These are phyloP conservation scores for Emericellopsis atlantica DNA, from an alignment of 2,329 filamentous ascomycete species.

Conservation along the genomic window DNA sequence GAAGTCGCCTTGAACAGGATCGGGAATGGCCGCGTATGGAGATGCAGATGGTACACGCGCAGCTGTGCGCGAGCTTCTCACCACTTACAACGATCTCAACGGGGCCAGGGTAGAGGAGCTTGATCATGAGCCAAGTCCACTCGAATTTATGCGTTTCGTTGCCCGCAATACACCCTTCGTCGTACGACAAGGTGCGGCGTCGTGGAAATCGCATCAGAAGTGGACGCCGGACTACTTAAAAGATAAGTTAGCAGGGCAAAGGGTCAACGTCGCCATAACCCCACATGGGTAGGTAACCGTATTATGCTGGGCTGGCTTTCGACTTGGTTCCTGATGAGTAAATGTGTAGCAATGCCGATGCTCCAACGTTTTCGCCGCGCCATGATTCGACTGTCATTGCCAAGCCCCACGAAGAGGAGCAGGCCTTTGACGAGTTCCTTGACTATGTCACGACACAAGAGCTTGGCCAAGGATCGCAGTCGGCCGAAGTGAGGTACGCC, in stretches of 20 bases:
- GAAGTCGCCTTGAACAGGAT: neutral
- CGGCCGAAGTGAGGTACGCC: constrained; percentile 50
- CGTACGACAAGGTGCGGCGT: constrained; percentile 45
- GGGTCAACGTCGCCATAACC: constrained; percentile 68
- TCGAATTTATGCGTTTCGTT: constrained; percentile 73
- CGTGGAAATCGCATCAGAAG: constrained; percentile 48
- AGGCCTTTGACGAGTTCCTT: constrained; percentile 51
- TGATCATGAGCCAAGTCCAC: constrained; percentile 51
- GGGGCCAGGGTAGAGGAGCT: constrained; percentile 46
- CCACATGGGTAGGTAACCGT: constrained; percentile 43
- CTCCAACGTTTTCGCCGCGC: constrained; percentile 14
- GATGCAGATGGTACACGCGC: neutral
- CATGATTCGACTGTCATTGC: constrained; percentile 39
- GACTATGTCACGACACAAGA: constrained; percentile 48
- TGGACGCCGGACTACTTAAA: constrained; percentile 54
- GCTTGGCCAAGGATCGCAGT: constrained; percentile 16
- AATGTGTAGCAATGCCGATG: constrained; percentile 21
- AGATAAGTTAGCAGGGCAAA: constrained; percentile 35
- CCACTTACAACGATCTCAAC: constrained; percentile 65
- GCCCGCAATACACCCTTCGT: constrained; percentile 65
- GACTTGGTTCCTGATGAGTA: no score
- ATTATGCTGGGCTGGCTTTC: neutral
- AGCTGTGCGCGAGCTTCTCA: constrained; percentile 38
- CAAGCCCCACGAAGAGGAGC: constrained; percentile 57
- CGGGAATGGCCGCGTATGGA: neutral